These are phyloP conservation scores for Colletotrichum chrysophilum DNA, from an alignment of 2,329 filamentous ascomycete species.

Conservation along the genomic window DNA sequence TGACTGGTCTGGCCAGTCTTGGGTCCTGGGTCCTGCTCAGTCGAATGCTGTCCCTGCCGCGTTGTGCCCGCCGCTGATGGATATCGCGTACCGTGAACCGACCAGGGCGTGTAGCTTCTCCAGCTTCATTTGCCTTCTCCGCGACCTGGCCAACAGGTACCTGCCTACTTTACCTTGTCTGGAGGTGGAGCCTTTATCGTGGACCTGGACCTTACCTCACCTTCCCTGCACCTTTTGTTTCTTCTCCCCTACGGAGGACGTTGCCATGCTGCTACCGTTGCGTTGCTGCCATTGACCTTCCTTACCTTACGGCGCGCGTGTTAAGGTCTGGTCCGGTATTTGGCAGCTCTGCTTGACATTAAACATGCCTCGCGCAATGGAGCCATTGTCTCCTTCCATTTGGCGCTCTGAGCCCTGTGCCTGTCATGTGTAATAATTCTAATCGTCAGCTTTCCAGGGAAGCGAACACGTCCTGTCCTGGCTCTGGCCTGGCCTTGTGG, in stretches of 20 bases:
- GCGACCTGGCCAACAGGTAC: constrained; percentile 18
- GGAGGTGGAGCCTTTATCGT: not conserved
- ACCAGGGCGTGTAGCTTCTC: constrained; percentile 16
- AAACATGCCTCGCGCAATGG: not conserved
- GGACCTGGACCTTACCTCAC: constrained; percentile 12
- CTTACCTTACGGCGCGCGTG: not conserved
- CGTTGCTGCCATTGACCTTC: not conserved
- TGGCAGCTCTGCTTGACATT: not conserved
- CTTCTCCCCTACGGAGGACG: not conserved
- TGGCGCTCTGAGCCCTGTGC: not conserved
- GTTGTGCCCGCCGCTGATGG: not conserved
- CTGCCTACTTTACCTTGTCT: not conserved
- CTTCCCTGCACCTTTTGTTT: constrained; percentile 7
- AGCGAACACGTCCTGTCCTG: not conserved
- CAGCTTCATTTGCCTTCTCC: constrained; percentile 21
- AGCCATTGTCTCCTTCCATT: not conserved
- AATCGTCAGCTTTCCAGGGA: not conserved
- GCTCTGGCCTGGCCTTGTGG: not conserved
- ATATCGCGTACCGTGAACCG: constrained; percentile 14
- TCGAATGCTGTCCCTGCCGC: not conserved
- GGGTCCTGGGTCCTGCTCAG: not conserved
- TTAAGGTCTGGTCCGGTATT: not conserved
- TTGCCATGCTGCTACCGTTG: not conserved
- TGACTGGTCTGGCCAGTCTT: not conserved
- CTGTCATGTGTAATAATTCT: not conserved